Evolutionary conservation across 2,329 filamentous ascomycete species (phyloP).

Genomic region (Colletotrichum australisinense): DNA sequence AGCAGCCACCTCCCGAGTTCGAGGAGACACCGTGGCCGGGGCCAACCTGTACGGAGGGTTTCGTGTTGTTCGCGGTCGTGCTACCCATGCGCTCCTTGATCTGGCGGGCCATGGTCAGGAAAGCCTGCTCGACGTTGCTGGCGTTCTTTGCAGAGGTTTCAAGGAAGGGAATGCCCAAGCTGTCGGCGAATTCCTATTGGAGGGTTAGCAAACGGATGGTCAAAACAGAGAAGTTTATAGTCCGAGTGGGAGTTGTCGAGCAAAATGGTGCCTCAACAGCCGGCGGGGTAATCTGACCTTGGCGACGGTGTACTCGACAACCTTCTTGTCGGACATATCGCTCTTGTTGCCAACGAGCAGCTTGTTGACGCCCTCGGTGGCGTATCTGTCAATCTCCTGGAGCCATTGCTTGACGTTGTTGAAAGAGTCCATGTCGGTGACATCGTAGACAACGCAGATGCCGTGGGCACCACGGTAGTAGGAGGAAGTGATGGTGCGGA

Average conservation of each 20-base stretch:
- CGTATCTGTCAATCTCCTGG: slow-evolving; percentile 99
- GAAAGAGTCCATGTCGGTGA: slow-evolving; percentile 99
- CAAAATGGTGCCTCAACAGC: slow-evolving; percentile 1
- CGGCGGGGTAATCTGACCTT: slow-evolving; percentile 75
- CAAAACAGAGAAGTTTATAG: not conserved
- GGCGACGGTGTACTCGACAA: slow-evolving; percentile 98
- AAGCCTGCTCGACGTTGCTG: slow-evolving; percentile 99
- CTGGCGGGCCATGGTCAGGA: slow-evolving; percentile 99
- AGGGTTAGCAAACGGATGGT: not conserved
- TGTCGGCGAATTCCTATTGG: slow-evolving; percentile 94
- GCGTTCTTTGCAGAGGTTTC: slow-evolving; percentile 99
- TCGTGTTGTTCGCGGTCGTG: slow-evolving; percentile 95
- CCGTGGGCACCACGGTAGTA: slow-evolving; percentile 99
- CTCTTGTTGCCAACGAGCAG: slow-evolving; percentile 99
- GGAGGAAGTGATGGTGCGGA: slow-evolving; percentile 99
- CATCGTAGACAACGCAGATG: slow-evolving; percentile 99
- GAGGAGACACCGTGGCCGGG: slow-evolving; percentile 94
- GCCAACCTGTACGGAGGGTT: slow-evolving; percentile 96
- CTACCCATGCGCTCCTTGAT: slow-evolving; percentile 99
- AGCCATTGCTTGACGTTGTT: slow-evolving; percentile 99
- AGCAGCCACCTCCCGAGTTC: slow-evolving; percentile 88
- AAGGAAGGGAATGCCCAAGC: slow-evolving; percentile 98
- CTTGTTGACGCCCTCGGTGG: slow-evolving; percentile 99
- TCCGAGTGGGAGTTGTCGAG: not conserved
- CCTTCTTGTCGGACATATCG: slow-evolving; percentile 99